Base-by-base conservation (phyloP, 1,284 basidiomycete species). In the Naganishia sp. region DNA sequence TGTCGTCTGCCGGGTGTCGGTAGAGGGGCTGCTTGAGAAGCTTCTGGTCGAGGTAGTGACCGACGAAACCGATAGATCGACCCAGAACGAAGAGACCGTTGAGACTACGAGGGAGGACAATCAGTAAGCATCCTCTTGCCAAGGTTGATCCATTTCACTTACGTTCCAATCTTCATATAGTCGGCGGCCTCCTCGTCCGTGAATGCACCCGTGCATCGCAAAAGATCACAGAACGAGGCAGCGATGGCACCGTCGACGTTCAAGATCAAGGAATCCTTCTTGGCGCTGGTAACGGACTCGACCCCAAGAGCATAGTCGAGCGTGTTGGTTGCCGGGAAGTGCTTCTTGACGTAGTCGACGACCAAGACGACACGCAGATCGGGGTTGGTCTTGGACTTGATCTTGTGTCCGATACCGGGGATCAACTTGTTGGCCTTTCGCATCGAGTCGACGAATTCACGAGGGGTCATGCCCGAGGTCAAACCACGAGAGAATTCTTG, bases 331-430 rank as follows among this genome's bases (percentile, higher is more conserved):
- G 78, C 87, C 7, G 94, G 94, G 90, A 99, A 99, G 85, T 96
- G 84, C 83, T 96, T 94, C 81, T 80, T 84, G 69, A 96, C 94
- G 76, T 91, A 99, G 82, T 96, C 93, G 86, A 97, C 97, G 70
- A 99, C 94, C 67, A 99, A 89, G 82, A 94, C 90, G 73, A 99
- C 95, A 80, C 95, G 93, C 60, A 93, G 83, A 84, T 95, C 92
- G 67, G 93, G 94, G 87, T 96, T 96, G 83, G 92, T 94, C 76
- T 94, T 91, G 73, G 90, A 92, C 88, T 99, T 99, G 86, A 99
- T 97, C 87, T 98, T 98, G 88, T 99, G 95, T 66, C 95, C 95
- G 74, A 99, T 99, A 85, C 95, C 95, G 72, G 90, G 92, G 83
- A 98, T 79, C 73, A 99, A 89, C 82, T 94, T 94, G 86, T 98